phyloP scores from a whole-genome alignment of 2,329 filamentous ascomycete genomes.

The Aspergillus latus region DNA sequence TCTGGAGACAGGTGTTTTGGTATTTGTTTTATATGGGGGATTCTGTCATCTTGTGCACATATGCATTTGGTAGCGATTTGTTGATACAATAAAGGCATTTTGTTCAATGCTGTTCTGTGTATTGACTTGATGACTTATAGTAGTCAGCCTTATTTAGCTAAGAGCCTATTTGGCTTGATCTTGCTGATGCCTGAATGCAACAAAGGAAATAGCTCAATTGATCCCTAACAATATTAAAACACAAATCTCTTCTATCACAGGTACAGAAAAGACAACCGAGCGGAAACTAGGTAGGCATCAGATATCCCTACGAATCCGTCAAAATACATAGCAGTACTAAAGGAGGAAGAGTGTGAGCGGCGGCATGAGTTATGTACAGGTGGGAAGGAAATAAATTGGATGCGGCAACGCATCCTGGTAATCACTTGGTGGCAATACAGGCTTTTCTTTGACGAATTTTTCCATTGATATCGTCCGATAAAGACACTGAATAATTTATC shows the following conservation, averaged over 20 bases:
- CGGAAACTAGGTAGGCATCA: slow-evolving; percentile 6
- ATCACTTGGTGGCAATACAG: slow-evolving; percentile 10
- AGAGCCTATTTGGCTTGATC: background rate
- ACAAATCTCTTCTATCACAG: slow-evolving; percentile 28
- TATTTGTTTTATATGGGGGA: slow-evolving; percentile 15
- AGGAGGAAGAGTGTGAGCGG: slow-evolving; percentile 16
- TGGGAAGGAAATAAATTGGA: slow-evolving; percentile 15
- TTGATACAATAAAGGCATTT: slow-evolving; percentile 24
- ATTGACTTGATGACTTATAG: background rate
- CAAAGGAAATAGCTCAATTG: slow-evolving; percentile 21
- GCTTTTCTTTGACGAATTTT: slow-evolving; percentile 8
- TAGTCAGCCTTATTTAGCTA: background rate
- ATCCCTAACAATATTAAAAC: slow-evolving; percentile 25
- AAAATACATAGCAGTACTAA: slow-evolving; percentile 32
- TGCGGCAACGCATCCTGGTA: slow-evolving; percentile 14
- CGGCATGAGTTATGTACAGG: slow-evolving; percentile 34
- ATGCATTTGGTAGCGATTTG: slow-evolving; percentile 30
- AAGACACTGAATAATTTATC: slow-evolving; percentile 53
- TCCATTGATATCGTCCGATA: slow-evolving; percentile 9
- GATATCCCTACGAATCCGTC: slow-evolving; percentile 28
- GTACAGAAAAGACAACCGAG: slow-evolving; percentile 25
- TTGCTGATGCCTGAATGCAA: background rate
- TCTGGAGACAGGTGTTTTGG: slow-evolving; percentile 22
- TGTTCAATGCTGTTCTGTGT: slow-evolving; percentile 3
- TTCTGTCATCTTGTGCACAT: slow-evolving; percentile 21